Base-by-base conservation (phyloP, 352 stramenopile genomes). In the Phytophthora podocarpi region DNA sequence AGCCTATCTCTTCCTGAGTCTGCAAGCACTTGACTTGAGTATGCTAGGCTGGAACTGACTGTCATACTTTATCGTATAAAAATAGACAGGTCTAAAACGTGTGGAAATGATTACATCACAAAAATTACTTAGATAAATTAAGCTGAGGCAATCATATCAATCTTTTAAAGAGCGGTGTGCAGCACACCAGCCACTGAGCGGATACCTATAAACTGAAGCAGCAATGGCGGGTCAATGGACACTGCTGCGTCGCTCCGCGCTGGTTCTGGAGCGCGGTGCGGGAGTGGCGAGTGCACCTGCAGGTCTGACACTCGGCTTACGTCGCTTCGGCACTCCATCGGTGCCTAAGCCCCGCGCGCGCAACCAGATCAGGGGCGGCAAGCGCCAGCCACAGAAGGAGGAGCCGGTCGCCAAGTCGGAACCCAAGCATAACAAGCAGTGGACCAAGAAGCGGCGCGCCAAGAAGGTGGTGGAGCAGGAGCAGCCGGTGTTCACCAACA, bases 401-500 rank as follows among this genome's bases (percentile, higher is more conserved):
- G 40, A 67, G 2, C 20, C 52, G 24, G 20, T n/a, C n/a, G 21
- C 24, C 30, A 41, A 53, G 18, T 26, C 13, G 2, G 32, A 46
- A 26, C 32, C 27, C 20, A 67, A 58, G 18, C 50, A 53, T 30
- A 51, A 55, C n/a, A 60, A 75, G 27, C 43, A 68, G 27, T 50
- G 46, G 23, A 13, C 49, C 26, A 68, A 74, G 24, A 63, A 78
- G 39, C 50, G 50, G n/a, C 70, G 50, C n/a, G 18, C 13, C 12
- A 54, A 59, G 30, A 68, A 60, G 27, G 16, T 24, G 6, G 32
- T 27, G 12, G 26, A 61, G 6, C 35, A 67, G 34, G 58, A 87
- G 37, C 51, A 42, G 13, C 66, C 70, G 4, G 77, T 90, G 37
- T 90, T 90, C 51, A 91, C 84, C 18, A 90, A 93, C 74, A 91